Base-by-base conservation (phyloP, 2,329 filamentous ascomycete genomes). In the Aspergillus felis region DNA sequence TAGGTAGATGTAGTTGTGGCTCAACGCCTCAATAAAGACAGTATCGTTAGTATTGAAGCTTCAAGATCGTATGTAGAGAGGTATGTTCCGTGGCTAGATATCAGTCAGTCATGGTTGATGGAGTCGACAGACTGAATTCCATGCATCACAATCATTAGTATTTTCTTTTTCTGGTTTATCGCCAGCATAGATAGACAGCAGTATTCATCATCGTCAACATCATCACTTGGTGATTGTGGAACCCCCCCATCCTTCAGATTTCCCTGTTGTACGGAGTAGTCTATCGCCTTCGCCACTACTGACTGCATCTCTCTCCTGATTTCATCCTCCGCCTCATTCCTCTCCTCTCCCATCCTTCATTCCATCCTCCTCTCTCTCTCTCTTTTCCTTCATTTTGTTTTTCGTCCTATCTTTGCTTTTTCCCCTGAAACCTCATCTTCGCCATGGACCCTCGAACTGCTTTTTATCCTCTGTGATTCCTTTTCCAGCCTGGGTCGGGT, bases 381-480 rank as follows among this genome's bases (percentile, higher is more conserved):
- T 54, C 51, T 32, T 27, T 56, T 29, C 27, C 28, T 50, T 17
- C 51, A 46, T 54, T 51, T 54, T 12, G 28, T 49, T 38, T 25
- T 28, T 47, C 20, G 32, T 42, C 29, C 49, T 22, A 14, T 32
- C 44, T 22, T 22, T 35, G 12, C 6, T 38, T 27, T 42, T 42
- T 50, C 35, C 35, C 32, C 24, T 29, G 29, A 6, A 38, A n/a
- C 32, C 14, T 38, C 32, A 38, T 38, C 12, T 47, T 20, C 51
- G 53, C 58, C 55, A 62, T 64, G 60, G 54, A 57, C 47, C 38
- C 28, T 25, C 48, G 46, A 42, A 48, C 54, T 55, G 48, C 53
- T 20, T n/a, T n/a, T 46, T 35, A 50, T 57, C 42, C 48, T 58
- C 50, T 59, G 60, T 64, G 60, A 64, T 59, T 55, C 57, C 56